Evolutionary conservation across 768 basidiomycete genomes (phyloP).

Genomic region (Lyophyllum shimeji): DNA sequence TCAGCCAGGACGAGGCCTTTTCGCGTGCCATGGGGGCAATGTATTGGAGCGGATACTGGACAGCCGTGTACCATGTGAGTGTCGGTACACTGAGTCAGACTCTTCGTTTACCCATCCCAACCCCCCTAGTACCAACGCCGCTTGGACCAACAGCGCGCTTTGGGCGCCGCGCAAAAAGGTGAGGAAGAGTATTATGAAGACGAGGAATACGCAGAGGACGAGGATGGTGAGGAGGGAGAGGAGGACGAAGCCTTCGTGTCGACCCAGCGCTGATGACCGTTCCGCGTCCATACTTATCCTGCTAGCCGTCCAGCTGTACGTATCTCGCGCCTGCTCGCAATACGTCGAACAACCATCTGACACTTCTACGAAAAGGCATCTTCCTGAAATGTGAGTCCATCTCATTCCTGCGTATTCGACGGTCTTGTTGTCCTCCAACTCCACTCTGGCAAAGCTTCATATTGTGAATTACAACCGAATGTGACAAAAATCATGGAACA

Average conservation of each 20-base stretch:
- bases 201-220: conserved; percentile 23
- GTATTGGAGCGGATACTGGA: conserved; percentile 91
- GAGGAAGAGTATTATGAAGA: conserved; percentile 11
- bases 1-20: conserved; percentile 76
- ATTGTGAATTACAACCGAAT: neutral
- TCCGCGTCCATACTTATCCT: neutral
- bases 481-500: neutral
- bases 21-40: conserved; percentile 71
- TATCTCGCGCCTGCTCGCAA: neutral
- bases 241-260: conserved; percentile 34
- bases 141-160: conserved; percentile 16
- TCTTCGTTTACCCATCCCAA: neutral
- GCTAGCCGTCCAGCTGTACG: conserved; percentile 1
- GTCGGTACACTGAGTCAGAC: neutral
- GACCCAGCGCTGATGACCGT: conserved; percentile 37
- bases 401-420: neutral
- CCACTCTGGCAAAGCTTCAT: neutral
- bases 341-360: neutral
- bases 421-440: neutral
- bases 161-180: conserved; percentile 18
- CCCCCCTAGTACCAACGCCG: conserved; percentile 32
- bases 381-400: neutral
- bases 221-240: conserved; percentile 28
- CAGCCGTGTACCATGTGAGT: conserved; percentile 78
- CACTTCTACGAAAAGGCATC: conserved; percentile 6